Evolutionary conservation across 345 rosid species (phyloP).

Genomic region (Salix arbutifolia): DNA sequence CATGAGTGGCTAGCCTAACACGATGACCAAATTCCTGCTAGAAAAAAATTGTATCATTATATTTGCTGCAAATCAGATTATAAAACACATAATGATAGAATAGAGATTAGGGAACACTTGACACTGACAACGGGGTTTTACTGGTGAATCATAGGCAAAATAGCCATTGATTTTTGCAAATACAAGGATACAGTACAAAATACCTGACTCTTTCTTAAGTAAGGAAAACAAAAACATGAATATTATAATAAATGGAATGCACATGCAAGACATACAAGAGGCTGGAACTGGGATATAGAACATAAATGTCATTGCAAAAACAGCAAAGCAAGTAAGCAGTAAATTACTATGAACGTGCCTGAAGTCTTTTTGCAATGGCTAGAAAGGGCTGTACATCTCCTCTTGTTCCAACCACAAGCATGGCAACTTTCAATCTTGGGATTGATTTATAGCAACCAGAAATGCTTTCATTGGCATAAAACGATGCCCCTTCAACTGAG

Average conservation of each 20-base stretch:
- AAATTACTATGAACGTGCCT: conserved; percentile 42
- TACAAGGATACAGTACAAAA: neutral
- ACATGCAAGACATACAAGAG: neutral
- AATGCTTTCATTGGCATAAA: conserved; percentile 34
- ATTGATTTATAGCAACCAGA: conserved; percentile 49
- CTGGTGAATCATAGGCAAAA: neutral
- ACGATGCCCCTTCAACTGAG: conserved; percentile 43
- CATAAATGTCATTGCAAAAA: neutral
- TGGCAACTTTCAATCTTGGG: conserved; percentile 70
- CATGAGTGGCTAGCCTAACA: conserved; percentile 95
- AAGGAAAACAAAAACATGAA: neutral
- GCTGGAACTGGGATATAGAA: neutral
- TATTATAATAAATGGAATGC: too few relatives aligned
- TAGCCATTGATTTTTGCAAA: neutral
- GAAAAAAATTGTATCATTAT: conserved; percentile 10
- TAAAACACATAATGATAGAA: neutral
- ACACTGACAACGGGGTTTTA: neutral
- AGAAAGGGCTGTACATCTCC: conserved; percentile 98
- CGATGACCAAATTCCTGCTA: conserved; percentile 90
- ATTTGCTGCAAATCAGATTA: neutral
- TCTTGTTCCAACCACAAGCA: conserved; percentile 97
- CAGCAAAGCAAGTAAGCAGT: conserved; percentile 5
- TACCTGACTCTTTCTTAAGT: neutral
- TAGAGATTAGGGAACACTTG: neutral
- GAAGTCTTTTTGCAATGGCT: conserved; percentile 95